Conservation (phyloP, 768 basidiomycete species). For the Russula sp. region DNA sequence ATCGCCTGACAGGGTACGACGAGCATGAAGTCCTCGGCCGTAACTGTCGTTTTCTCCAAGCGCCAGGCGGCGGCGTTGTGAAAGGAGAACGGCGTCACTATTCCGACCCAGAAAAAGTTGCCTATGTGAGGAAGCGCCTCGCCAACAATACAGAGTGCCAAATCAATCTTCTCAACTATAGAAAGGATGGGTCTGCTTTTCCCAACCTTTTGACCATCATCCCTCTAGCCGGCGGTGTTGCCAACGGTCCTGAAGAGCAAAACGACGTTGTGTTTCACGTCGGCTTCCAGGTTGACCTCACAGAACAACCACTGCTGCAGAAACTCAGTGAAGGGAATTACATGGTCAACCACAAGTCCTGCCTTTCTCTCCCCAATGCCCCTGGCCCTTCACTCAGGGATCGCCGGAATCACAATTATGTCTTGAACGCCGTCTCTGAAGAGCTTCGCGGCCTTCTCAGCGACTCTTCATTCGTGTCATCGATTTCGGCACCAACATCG, state of each 20-base stretch:
- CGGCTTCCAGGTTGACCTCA: constrained; percentile 93
- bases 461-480: constrained; percentile 41
- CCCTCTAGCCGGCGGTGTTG: constrained; percentile 61
- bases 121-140: constrained; percentile 59
- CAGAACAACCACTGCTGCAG: constrained; percentile 80
- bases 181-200: constrained; percentile 77
- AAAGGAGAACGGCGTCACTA: constrained; percentile 49
- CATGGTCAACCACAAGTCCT: constrained; percentile 49
- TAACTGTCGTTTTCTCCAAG: constrained; percentile 89
- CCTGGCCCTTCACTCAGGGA: constrained; percentile 24
- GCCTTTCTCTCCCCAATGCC: constrained; percentile 18
- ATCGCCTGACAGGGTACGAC: constrained; percentile 62
- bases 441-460: constrained; percentile 44
- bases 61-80: constrained; percentile 52
- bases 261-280: constrained; percentile 80
- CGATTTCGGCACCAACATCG: constrained; percentile 22
- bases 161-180: constrained; percentile 79
- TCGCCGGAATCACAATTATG: constrained; percentile 28
- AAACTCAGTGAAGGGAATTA: constrained; percentile 76
- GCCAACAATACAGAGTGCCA: constrained; percentile 82
- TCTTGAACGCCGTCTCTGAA: constrained; percentile 40
- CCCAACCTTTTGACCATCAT: constrained; percentile 90
- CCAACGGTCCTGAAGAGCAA: constrained; percentile 41
- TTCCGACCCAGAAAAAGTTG: constrained; percentile 59
- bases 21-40: constrained; percentile 75